These are phyloP conservation scores for Avena atlantica DNA, from an alignment of 176 grass and related monocot genomes.

Conservation along the genomic window DNA sequence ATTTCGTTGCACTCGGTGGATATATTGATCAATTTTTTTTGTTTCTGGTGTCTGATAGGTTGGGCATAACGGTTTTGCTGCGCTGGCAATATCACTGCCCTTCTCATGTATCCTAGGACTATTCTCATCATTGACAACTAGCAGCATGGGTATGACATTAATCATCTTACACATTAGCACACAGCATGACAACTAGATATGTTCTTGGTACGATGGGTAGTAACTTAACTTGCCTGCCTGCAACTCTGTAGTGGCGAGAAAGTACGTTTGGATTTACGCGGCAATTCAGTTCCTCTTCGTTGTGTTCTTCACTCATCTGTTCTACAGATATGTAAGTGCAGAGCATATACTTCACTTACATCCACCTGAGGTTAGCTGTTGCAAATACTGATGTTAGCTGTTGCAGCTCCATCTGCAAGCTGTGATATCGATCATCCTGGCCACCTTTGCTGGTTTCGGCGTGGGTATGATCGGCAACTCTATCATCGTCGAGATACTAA, in stretches of 20 bases:
- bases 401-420: constrained; percentile 84
- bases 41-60: constrained; percentile 44
- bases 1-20: not conserved
- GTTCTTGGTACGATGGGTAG: not conserved
- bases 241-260: constrained; percentile 61
- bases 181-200: not conserved
- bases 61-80: constrained; percentile 58
- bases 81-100: constrained; percentile 79
- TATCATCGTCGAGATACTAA: constrained; percentile 58
- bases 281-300: constrained; percentile 76
- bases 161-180: not conserved
- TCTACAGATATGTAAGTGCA: constrained; percentile 79
- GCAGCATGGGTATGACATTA: constrained; percentile 66
- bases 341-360: not conserved
- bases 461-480: constrained; percentile 86
- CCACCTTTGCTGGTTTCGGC: constrained; percentile 90
- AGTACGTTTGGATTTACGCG: constrained; percentile 77
- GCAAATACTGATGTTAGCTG: not conserved
- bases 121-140: constrained; percentile 78
- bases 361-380: no score
- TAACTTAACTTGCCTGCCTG: not conserved
- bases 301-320: constrained; percentile 82
- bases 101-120: constrained; percentile 89
- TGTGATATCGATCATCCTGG: constrained; percentile 88
- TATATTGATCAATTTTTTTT: not conserved